These are phyloP conservation scores for Boletus bicolor DNA, from an alignment of 768 basidiomycete genomes.

Conservation along the genomic window DNA sequence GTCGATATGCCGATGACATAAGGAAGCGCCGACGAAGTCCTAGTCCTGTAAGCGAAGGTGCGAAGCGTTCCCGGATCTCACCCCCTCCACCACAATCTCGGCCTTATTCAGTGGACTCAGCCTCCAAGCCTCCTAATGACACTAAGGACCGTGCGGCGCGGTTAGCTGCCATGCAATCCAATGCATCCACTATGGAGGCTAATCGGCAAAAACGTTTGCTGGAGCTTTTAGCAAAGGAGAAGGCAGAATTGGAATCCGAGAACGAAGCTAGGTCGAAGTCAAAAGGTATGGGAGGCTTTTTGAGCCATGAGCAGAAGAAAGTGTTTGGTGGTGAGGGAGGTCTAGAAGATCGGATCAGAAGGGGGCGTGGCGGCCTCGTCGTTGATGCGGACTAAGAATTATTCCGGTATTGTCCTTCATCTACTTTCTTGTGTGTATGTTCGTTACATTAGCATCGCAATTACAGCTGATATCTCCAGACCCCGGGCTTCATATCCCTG, in stretches of 20 bases:
- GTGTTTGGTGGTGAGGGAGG: slow-evolving; percentile 78
- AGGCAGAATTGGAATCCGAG: slow-evolving; percentile 71
- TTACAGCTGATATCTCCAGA: background rate
- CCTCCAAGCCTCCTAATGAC: slow-evolving; percentile 18
- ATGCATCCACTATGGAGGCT: slow-evolving; percentile 61
- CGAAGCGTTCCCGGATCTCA: slow-evolving; percentile 52
- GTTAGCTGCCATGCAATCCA: slow-evolving; percentile 84
- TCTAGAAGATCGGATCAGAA: slow-evolving; percentile 72
- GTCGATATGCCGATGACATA: slow-evolving; percentile 28
- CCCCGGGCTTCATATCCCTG: background rate
- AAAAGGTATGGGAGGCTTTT: slow-evolving; percentile 76
- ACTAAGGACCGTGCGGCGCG: slow-evolving; percentile 70
- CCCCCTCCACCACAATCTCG: slow-evolving; percentile 32
- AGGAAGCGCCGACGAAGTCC: slow-evolving; percentile 41
- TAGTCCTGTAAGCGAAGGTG: slow-evolving; percentile 28
- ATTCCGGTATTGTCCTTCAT: slow-evolving; percentile 1
- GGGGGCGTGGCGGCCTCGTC: slow-evolving; percentile 71
- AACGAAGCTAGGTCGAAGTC: slow-evolving; percentile 64
- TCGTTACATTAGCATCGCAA: slow-evolving; percentile 6
- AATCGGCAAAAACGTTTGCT: slow-evolving; percentile 74
- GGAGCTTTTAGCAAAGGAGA: slow-evolving; percentile 69
- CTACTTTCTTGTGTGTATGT: slow-evolving; percentile 1
- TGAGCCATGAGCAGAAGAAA: slow-evolving; percentile 79
- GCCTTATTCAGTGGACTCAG: slow-evolving; percentile 10
- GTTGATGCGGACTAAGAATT: slow-evolving; percentile 42